Base-by-base conservation (phyloP, 345 rosid genomes). In the Melaleuca alternifolia region DNA sequence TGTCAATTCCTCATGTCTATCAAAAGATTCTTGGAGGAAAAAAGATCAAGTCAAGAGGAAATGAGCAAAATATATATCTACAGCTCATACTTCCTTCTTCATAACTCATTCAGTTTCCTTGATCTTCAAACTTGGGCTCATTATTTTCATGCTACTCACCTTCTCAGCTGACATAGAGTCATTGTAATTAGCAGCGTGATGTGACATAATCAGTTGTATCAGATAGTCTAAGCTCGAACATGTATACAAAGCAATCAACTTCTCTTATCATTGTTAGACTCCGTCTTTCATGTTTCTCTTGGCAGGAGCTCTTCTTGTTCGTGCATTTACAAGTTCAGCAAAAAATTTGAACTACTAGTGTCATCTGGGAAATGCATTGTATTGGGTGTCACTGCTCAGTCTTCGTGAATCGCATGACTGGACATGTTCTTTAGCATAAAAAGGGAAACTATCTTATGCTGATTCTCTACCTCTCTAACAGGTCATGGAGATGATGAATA, bases 401-500 rank as follows among this genome's bases (percentile, higher is more conserved):
- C 48, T 20, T 37, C 81, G 23, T 83, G 62, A 83, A 50, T 83
- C 85, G 51, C 84, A n/a, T 71, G 81, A 71, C 26, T 5, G 26
- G 48, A 33, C 48, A 37, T 71, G 23, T 37, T 71, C 48, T 71
- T 37, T 37, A 18, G 26, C 37, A 48, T 71, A 11, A 71, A 15
- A 4, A 37, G 81, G 48, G 10, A 6, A 37, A 37, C 18, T 37
- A 18, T 71, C 26, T 71, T 18, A 37, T 71, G 48, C 51, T 23
- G 46, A 56, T 50, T 53, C 50, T 50, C 48, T 83, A 50, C 54
- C 85, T 86, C 48, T 71, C 30, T 83, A 71, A 56, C 92, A 97
- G 99, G 97, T 82, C 50, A 51, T 84, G 88, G 99, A 97, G 92
- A 91, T 90, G 94, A 92, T 90, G 91, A 91, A 92, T 56, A 85